phyloP scores from a whole-genome alignment of 495 filamentous ascomycete species.

The Talaromyces trachyspermus region DNA sequence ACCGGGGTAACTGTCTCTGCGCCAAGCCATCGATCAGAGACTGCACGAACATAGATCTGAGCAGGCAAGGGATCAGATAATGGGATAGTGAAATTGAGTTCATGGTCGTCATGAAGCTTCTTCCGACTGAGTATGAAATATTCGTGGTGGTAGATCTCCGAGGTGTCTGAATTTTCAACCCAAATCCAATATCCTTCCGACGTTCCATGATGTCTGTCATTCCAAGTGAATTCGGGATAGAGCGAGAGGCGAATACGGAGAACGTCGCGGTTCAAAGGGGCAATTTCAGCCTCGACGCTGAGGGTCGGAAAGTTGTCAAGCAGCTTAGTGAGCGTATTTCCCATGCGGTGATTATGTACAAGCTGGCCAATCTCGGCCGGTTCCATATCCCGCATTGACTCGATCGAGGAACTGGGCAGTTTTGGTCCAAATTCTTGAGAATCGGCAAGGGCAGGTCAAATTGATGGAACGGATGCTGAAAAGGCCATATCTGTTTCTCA shows the following conservation, averaged over 20 bases:
- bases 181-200: conserved; percentile 97
- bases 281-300: conserved; percentile 85
- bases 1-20: conserved; percentile 93
- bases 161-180: conserved; percentile 98
- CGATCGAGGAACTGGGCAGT: conserved; percentile 62
- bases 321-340: conserved; percentile 68
- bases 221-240: conserved; percentile 89
- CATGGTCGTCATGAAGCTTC: conserved; percentile 89
- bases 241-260: conserved; percentile 78
- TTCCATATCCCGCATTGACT: conserved; percentile 86
- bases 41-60: conserved; percentile 90
- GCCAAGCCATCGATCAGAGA: conserved; percentile 93
- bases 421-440: conserved; percentile 73
- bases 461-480: conserved; percentile 89
- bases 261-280: conserved; percentile 90
- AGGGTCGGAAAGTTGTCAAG: conserved; percentile 89
- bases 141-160: conserved; percentile 96
- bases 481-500: conserved; percentile 90
- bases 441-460: conserved; percentile 85
- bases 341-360: conserved; percentile 85
- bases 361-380: conserved; percentile 80
- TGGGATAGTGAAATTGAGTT: conserved; percentile 96
- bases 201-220: conserved; percentile 86
- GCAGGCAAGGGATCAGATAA: conserved; percentile 84
- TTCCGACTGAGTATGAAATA: conserved; percentile 85